A percentile compares a stretch with the other conserved stretches of the same genome.
phyloP scores from a whole-genome alignment of 108 stramenopile genomes.

The Aureococcus anophagefferens region DNA sequence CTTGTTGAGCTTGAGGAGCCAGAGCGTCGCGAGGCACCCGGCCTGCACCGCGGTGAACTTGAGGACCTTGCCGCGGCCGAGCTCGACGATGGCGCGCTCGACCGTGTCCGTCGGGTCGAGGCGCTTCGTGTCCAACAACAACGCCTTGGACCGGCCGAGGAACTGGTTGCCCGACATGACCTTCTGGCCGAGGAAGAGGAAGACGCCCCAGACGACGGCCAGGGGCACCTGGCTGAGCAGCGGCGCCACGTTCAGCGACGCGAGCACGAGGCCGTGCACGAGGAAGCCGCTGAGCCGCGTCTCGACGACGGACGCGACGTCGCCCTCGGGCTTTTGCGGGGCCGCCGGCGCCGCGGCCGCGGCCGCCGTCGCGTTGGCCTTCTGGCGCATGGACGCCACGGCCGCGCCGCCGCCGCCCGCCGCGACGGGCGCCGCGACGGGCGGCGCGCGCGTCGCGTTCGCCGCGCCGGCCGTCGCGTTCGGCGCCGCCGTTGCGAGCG shows the following conservation, averaged over 20 bases:
- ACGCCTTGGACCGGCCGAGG: not conserved
- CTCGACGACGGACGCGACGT: conserved; percentile 67
- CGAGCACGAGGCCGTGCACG: conserved; percentile 73
- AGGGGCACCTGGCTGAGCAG: conserved; percentile 70
- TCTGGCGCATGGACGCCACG: not conserved
- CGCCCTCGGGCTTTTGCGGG: conserved; percentile 55
- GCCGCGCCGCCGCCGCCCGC: not conserved
- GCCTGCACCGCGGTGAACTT: conserved; percentile 8
- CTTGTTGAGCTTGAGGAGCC: conserved; percentile 75
- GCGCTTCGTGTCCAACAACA: not conserved
- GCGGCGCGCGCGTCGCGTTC: too few species aligned
- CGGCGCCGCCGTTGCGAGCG: too few species aligned
- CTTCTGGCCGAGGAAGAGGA: conserved; percentile 10
- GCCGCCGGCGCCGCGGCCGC: conserved; percentile 23
- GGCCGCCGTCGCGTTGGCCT: not conserved
- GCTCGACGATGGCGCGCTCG: not conserved
- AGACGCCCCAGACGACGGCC: conserved; percentile 71
- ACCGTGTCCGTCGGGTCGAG: not conserved
- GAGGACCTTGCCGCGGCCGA: not conserved
- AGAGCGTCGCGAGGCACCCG: conserved; percentile 63
- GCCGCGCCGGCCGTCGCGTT: too few species aligned
- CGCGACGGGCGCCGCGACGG: not conserved
- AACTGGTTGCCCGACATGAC: conserved; percentile 13
- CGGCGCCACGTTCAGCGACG: conserved; percentile 64
- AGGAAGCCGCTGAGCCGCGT: conserved; percentile 79